phyloP scores from a whole-genome alignment of 352 stramenopile genomes.

The Phytophthora podocarpi region DNA sequence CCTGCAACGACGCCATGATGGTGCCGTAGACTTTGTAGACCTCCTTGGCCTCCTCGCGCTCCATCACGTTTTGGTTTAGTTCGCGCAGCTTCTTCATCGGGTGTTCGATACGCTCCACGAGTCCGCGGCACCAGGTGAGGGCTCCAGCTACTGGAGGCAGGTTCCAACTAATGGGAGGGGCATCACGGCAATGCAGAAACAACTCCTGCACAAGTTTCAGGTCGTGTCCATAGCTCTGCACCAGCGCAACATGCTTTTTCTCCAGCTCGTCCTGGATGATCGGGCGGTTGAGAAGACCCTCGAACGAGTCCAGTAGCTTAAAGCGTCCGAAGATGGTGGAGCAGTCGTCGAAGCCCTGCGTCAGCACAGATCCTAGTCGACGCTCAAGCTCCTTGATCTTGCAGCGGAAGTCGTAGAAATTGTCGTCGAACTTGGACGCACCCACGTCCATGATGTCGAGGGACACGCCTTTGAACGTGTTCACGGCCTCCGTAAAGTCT shows the following conservation, averaged over 20 bases:
- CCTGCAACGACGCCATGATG: slow-evolving; percentile 95
- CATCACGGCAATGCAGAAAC: slow-evolving; percentile 94
- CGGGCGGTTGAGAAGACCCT: slow-evolving; percentile 93
- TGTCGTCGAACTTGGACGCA: slow-evolving; percentile 96
- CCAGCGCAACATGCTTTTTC: slow-evolving; percentile 97
- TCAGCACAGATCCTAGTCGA: slow-evolving; percentile 95
- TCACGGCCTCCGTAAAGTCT: slow-evolving; percentile 95
- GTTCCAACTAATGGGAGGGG: slow-evolving; percentile 95
- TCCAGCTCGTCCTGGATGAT: slow-evolving; percentile 98
- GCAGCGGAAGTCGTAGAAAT: slow-evolving; percentile 97
- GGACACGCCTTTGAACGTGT: slow-evolving; percentile 95
- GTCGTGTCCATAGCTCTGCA: slow-evolving; percentile 96
- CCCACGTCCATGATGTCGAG: slow-evolving; percentile 99
- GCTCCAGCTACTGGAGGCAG: slow-evolving; percentile 94
- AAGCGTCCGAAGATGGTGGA: slow-evolving; percentile 98
- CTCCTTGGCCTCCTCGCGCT: slow-evolving; percentile 98
- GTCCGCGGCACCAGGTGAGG: slow-evolving; percentile 95
- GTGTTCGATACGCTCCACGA: slow-evolving; percentile 96
- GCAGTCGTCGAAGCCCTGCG: slow-evolving; percentile 97
- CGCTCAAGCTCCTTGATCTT: slow-evolving; percentile 99
- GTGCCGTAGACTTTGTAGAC: slow-evolving; percentile 97
- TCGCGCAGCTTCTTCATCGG: slow-evolving; percentile 97
- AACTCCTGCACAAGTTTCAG: slow-evolving; percentile 97
- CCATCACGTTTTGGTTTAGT: slow-evolving; percentile 96
- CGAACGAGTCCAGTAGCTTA: slow-evolving; percentile 98